Conservation (phyloP, 1,139 yeast species). For the Diutina mesorugosa region DNA sequence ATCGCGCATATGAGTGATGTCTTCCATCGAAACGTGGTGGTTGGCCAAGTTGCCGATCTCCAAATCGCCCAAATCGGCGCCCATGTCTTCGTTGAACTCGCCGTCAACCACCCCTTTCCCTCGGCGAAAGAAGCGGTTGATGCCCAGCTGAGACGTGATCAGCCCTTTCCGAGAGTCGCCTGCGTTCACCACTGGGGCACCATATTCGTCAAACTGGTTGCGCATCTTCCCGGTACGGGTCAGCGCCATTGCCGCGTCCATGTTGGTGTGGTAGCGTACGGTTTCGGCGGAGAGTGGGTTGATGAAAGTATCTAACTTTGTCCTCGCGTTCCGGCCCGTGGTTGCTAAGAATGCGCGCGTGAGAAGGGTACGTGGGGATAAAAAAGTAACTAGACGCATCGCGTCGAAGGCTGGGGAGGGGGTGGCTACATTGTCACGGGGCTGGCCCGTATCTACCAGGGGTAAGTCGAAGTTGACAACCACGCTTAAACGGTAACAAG, state of each 20-base stretch:
- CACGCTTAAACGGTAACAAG: too few relatives aligned
- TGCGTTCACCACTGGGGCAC: constrained; percentile 6
- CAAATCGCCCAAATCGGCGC: constrained; percentile 35
- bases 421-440: too few relatives aligned
- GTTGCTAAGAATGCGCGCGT: not conserved
- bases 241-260: constrained; percentile 6
- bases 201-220: constrained; percentile 4
- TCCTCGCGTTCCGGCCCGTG: not conserved
- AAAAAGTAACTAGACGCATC: not conserved
- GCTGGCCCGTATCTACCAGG: too few relatives aligned
- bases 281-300: constrained; percentile 5
- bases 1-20: constrained; percentile 48
- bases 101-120: constrained; percentile 15
- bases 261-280: not conserved
- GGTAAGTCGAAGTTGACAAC: too few relatives aligned
- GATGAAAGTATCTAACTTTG: not conserved
- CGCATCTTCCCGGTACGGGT: constrained; percentile 13
- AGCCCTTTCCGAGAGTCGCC: constrained; percentile 23
- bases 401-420: not conserved
- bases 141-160: constrained; percentile 26
- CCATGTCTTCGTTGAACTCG: constrained; percentile 39
- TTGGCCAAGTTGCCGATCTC: constrained; percentile 23
- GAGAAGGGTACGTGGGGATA: not conserved
- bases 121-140: constrained; percentile 31
- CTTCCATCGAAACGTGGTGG: constrained; percentile 42